Base-by-base conservation (phyloP, 176 grass and related monocot genomes). In the Otatea glauca region DNA sequence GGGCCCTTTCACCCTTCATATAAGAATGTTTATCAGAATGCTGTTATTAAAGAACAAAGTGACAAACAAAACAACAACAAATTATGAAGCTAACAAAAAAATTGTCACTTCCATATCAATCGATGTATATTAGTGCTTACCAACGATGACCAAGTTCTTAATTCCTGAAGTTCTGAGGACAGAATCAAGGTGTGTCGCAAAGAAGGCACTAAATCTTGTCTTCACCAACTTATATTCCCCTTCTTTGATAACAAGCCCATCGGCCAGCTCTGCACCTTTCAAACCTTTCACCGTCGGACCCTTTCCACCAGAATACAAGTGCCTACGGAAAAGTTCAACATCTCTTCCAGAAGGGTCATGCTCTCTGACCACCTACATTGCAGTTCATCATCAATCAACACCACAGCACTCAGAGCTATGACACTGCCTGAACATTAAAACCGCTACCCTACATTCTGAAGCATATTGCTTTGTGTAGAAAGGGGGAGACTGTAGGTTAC, bases 171-270 rank as follows among this genome's bases (percentile, higher is more conserved):
- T 80, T 79, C 92, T 89, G 29, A 99, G 87, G 89, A 98, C 85
- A 48, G 87, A 84, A 89, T 98, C 91, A 65, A 98, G 92, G 70
- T 85, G 79, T 2, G 96, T 98, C 0, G 89, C 91, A 70, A 93
- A 95, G 76, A 98, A 98, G 39, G 91, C 96, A 86, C 92, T 98
- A 41, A 98, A 98, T 38, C 96, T 94, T 62, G 96, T 98, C 85
- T 98, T 98, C 50, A 92, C 89, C n/a, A 98, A 90, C 73, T 93
- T 98, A 34, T 98, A 98, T 2, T 98, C 96, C n/a, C 91, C 87
- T 80, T 98, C 58, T 88, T 75, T 86, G 20, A 98, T 98, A 41
- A 77, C 62, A 79, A 98, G 96, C 43, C 91, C 96, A 39, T 95
- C 88, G 54, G 83, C 91, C 71, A 98, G 76, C 45, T 95, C 91